Conservation (phyloP, 345 rosid species). For the Rhodomyrtus tomentosa region DNA sequence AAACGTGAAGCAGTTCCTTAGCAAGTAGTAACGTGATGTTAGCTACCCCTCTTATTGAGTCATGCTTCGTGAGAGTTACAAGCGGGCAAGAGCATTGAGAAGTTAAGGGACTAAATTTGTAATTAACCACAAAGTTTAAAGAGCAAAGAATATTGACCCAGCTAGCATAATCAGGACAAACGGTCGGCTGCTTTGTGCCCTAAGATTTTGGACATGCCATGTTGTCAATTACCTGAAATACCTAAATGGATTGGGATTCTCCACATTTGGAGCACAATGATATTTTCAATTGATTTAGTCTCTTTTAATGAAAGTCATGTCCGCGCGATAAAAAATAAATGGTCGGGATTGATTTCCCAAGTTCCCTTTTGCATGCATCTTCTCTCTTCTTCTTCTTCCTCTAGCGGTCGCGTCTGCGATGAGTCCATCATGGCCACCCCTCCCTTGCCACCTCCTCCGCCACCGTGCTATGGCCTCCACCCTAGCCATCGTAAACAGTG, state of each 20-base stretch:
- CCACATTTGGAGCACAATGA: background rate
- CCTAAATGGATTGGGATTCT: background rate
- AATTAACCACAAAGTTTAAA: background rate
- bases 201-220: background rate
- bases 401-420: background rate
- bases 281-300: background rate
- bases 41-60: background rate
- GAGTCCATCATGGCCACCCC: background rate
- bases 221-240: background rate
- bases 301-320: background rate
- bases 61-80: background rate
- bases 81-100: background rate
- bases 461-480: background rate
- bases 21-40: background rate
- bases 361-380: background rate
- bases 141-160: background rate
- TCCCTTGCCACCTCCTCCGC: background rate
- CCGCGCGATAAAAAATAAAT: background rate
- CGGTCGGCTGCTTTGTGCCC: background rate
- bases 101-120: background rate
- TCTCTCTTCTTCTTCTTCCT: background rate
- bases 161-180: background rate
- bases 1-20: background rate
- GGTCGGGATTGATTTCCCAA: background rate
- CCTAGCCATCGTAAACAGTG: background rate